Evolutionary conservation across 768 basidiomycete genomes (phyloP), one percentile per base, ranked within the genome.

Genomic region (Russula brevipes): DNA sequence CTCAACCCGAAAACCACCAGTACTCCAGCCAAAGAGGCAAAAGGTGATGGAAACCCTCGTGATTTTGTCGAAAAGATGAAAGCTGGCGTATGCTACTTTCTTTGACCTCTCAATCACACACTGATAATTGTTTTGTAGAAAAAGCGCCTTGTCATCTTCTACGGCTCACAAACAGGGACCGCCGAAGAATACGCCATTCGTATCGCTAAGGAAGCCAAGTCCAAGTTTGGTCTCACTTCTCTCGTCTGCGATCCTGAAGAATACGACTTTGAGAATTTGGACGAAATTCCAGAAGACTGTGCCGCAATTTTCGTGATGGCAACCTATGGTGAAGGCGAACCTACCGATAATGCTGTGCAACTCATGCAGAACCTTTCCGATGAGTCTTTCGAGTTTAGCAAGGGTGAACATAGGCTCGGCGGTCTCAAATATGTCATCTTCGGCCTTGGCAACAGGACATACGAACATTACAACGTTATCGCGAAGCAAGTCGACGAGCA

Each of bases 201-300:
- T 74, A 83, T 99, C 10, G 96, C 96, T 14, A 98, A 98, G 78
- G 96, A 99, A 73, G 94, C 93, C 45, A 99, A 99, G 77, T 83
- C 91, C 64, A 93, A 96, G 72, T 99, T 92, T 66, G 96, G 96
- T 54, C 82, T 98, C 16, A 89, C 93, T 10, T 97, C 94, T 7
- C 86, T 98, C 59, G 96, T 99, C 16, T 97, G 94, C 71, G 96
- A 99, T 72, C 94, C 95, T 3, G 97, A 99, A 74, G 96, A 99
- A 75, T 98, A 98, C 74, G 97, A 98, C 72, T 98, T 98, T 72
- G 93, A 95, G 73, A 94, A 90, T 74, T 85, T 98, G 66, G 96
- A 98, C 76, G 81, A 87, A 72, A 74, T 98, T 35, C 91, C 97
- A 0, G 88, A 89, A 68, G 88, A 94, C 73, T 87, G 82, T 66